Conservation (phyloP, 2,329 filamentous ascomycete species). For the Microsporum canis region DNA sequence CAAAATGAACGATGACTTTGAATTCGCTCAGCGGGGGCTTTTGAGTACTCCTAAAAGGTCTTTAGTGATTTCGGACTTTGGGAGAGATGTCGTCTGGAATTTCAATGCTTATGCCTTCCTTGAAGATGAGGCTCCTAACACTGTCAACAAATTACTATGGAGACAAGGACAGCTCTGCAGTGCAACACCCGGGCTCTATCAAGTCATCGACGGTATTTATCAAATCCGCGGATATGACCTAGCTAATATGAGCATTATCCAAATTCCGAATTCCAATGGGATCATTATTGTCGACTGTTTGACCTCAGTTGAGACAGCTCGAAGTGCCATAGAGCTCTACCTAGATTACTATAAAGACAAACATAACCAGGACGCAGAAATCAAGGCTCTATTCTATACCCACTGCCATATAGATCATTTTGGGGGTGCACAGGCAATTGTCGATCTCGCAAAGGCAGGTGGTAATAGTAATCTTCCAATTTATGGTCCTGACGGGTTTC, state of each 20-base stretch:
- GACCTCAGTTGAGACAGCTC: slow-evolving; percentile 27
- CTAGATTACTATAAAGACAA: slow-evolving; percentile 11
- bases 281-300: slow-evolving; percentile 33
- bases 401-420: slow-evolving; percentile 24
- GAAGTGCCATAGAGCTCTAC: slow-evolving; percentile 25
- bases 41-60: no score
- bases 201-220: slow-evolving; percentile 28
- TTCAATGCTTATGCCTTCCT: slow-evolving; percentile 24
- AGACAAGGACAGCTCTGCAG: slow-evolving; percentile 24
- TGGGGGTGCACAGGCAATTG: no score
- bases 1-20: no score
- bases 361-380: not conserved
- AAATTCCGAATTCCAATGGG: slow-evolving; percentile 18
- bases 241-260: slow-evolving; percentile 14
- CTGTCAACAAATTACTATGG: slow-evolving; percentile 27
- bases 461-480: no score
- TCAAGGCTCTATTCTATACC: slow-evolving; percentile 31
- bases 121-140: slow-evolving; percentile 13
- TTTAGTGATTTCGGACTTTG: no score
- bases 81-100: not conserved
- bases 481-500: no score
- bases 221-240: slow-evolving; percentile 26
- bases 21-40: no score
- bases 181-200: slow-evolving; percentile 26
- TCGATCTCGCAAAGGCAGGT: no score